These are phyloP conservation scores for Sarcomyxa edulis DNA, from an alignment of 768 basidiomycete species.

Conservation along the genomic window DNA sequence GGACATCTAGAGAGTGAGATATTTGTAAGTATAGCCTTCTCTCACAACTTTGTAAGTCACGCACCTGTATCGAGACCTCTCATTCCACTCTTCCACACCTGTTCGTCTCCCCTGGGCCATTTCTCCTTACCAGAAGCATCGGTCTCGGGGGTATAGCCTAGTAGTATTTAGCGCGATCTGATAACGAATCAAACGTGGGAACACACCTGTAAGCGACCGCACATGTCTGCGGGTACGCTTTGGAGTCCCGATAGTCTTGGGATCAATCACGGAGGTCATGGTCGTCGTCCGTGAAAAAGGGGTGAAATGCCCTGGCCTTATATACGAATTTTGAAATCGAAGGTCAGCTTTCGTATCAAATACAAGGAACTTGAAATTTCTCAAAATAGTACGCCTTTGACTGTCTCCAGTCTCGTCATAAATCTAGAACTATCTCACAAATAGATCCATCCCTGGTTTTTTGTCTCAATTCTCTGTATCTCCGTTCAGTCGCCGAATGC, in stretches of 20 bases:
- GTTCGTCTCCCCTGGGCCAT: conserved; percentile 81
- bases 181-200: neutral
- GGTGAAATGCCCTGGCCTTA: neutral
- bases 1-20: conserved; percentile 38
- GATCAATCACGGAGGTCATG: conserved; percentile 68
- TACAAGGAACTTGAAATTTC: too few species aligned
- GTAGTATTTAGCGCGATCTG: neutral
- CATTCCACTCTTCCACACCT: conserved; percentile 62
- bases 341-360: too few species aligned
- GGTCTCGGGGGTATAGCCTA: conserved; percentile 76
- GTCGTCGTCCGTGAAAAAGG: conserved; percentile 12
- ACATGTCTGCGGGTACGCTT: conserved; percentile 58
- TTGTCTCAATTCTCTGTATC: too few species aligned
- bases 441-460: too few species aligned
- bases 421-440: too few species aligned
- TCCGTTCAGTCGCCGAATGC: too few species aligned
- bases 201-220: conserved; percentile 58
- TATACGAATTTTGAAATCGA: too few species aligned
- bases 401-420: too few species aligned
- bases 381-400: too few species aligned
- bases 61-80: conserved; percentile 54
- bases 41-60: conserved; percentile 4
- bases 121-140: conserved; percentile 76
- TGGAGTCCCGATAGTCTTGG: conserved; percentile 60
- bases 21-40: conserved; percentile 5